These are phyloP conservation scores for Nemania sp. DNA, from an alignment of 2,329 filamentous ascomycete genomes.

Conservation along the genomic window DNA sequence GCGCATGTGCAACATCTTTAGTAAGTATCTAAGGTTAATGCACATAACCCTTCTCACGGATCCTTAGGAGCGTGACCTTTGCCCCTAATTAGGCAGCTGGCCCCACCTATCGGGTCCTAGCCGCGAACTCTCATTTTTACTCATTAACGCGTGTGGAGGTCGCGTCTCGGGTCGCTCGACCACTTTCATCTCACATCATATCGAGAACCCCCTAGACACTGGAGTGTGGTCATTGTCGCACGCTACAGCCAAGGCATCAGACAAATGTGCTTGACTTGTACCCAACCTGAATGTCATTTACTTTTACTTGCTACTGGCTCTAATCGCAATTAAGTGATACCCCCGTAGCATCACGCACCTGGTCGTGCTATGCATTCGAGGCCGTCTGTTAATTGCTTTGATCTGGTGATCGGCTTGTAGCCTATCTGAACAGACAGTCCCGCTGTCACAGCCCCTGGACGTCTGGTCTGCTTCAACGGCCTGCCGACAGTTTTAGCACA, in stretches of 20 bases:
- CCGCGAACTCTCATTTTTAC: neutral
- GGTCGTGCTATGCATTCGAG: neutral
- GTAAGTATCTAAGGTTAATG: no score
- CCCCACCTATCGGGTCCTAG: neutral
- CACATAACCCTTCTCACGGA: neutral
- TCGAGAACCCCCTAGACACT: neutral
- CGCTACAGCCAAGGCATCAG: slow-evolving; percentile 2
- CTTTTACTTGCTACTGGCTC: neutral
- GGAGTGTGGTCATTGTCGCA: slow-evolving; percentile 14
- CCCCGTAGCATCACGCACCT: neutral
- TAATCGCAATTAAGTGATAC: slow-evolving; percentile 11
- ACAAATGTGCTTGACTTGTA: neutral
- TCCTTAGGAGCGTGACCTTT: no score
- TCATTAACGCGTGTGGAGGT: slow-evolving; percentile 26
- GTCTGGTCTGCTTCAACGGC: no score
- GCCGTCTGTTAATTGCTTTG: neutral
- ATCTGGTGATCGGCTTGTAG: neutral
- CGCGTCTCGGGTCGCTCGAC: slow-evolving; percentile 17
- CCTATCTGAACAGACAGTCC: no score
- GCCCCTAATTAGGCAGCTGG: no score
- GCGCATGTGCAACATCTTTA: no score
- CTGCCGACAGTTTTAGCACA: no score
- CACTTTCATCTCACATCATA: slow-evolving; percentile 14
- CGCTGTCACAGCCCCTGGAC: no score
- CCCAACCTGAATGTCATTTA: neutral